These are phyloP conservation scores for Venturia nashicola DNA, from an alignment of 2,329 filamentous ascomycete species.

Conservation along the genomic window DNA sequence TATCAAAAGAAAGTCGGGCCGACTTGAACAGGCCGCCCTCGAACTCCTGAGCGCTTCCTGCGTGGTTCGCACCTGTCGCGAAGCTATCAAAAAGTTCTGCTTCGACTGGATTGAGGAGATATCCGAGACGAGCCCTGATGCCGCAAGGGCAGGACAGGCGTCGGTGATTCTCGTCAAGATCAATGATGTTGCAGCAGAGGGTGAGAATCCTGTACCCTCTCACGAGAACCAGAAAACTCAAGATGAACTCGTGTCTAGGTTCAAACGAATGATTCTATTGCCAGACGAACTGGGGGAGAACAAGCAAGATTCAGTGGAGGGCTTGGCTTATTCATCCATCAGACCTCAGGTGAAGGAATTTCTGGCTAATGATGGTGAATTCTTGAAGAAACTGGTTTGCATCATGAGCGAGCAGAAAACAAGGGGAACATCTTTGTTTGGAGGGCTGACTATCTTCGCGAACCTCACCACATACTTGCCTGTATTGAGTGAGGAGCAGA, in stretches of 20 bases:
- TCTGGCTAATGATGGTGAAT: conserved; percentile 52
- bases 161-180: conserved; percentile 45
- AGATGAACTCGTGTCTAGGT: conserved; percentile 38
- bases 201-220: neutral
- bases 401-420: conserved; percentile 38
- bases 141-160: conserved; percentile 37
- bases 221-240: conserved; percentile 10
- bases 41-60: conserved; percentile 88
- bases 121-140: conserved; percentile 44
- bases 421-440: conserved; percentile 11
- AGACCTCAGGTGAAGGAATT: conserved; percentile 76
- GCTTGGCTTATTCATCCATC: conserved; percentile 81
- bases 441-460: conserved; percentile 44
- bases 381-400: conserved; percentile 59
- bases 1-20: conserved; percentile 68
- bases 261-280: conserved; percentile 52
- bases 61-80: conserved; percentile 69
- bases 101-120: conserved; percentile 77
- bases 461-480: conserved; percentile 79
- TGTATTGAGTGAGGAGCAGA: conserved; percentile 73
- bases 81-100: conserved; percentile 75
- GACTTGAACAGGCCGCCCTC: conserved; percentile 74
- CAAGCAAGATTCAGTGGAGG: conserved; percentile 68
- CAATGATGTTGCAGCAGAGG: conserved; percentile 22
- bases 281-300: conserved; percentile 38